These are phyloP conservation scores for Dryas octopetala DNA, from an alignment of 306 rosid genomes.

Conservation along the genomic window DNA sequence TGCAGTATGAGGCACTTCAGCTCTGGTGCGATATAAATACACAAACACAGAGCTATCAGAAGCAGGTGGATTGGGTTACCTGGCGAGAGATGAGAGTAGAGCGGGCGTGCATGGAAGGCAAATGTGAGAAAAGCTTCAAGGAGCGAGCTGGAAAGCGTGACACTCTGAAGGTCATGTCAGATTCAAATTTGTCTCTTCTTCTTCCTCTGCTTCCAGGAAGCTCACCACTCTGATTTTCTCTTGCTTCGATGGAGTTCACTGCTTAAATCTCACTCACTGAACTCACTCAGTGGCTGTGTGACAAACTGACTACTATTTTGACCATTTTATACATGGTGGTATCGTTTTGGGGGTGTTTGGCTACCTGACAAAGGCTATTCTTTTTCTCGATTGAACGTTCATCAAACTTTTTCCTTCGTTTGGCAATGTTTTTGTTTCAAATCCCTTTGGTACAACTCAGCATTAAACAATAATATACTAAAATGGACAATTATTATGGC, in stretches of 20 bases:
- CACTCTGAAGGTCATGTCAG: constrained; percentile 16
- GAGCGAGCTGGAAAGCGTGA: constrained; percentile 32
- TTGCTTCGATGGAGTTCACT: background rate
- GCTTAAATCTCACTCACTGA: background rate
- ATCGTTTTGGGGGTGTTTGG: too few relatives aligned
- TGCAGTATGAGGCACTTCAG: background rate
- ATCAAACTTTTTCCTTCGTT: too few relatives aligned
- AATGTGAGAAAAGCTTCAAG: constrained; percentile 19
- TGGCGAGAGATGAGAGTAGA: constrained; percentile 41
- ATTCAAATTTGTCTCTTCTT: background rate
- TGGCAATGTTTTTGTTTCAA: too few relatives aligned
- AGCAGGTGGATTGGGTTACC: constrained; percentile 30
- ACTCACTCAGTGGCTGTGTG: background rate
- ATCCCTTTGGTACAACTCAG: too few relatives aligned
- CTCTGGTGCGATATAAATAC: constrained; percentile 6
- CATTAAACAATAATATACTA: too few relatives aligned
- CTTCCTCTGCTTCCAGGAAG: background rate
- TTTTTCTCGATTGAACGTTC: too few relatives aligned
- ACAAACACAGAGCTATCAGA: background rate
- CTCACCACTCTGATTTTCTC: background rate
- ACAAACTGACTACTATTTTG: background rate
- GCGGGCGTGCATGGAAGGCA: constrained; percentile 32
- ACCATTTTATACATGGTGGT: too few relatives aligned
- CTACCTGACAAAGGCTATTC: too few relatives aligned
- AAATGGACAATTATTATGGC: too few relatives aligned